Base-by-base conservation (phyloP, 768 basidiomycete genomes). In the Suillus bovinus region DNA sequence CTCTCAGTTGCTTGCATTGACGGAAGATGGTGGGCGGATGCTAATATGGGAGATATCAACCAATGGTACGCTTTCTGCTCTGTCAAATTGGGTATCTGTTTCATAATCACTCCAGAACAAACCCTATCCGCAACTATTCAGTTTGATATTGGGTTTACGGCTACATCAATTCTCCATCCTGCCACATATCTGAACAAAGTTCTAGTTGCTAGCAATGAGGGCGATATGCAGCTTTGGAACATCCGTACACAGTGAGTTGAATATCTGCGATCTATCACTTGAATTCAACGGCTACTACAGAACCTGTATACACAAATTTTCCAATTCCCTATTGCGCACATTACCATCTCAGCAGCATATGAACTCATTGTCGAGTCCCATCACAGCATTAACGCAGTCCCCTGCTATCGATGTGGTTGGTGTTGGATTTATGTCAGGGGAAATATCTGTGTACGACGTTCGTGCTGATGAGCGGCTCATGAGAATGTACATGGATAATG, bases 141-240 rank as follows among this genome's bases (percentile, higher is more conserved):
- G 47, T 96, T 99, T 69, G 91, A 94, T 55, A 70, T 84, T 8
- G 86, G 84, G 22, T 99, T 99, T 74, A 89, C 88, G 2, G 96
- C 96, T n/a, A 90, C 86, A 5, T 82, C 81, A 31, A 79, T 97
- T 47, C 81, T 97, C 6, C 97, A 99, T 72, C 97, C 97, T 3
- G 89, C 94, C 1, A 99, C 97, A 14, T 99, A 99, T 75, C 75
- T 99, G 57, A 99, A 99, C 80, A 99, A 99, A 78, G 81, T 99
- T 1, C 80, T 99, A 1, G 84, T 99, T 13, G 86, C 89, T 4
- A 92, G 93, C 68, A 83, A 78, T 61, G 83, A 95, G 73, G 97
- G 97, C 4, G 79, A 77, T 47, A 76, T 99, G 69, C 92, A 97
- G 63, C 76, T 99, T n/a, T 99, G 94, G 94, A 99, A 99, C 74